A percentile compares a stretch with the other conserved stretches of the same genome.
These are phyloP conservation scores for Eucalyptus rudis DNA, from an alignment of 345 rosid genomes.

Conservation along the genomic window DNA sequence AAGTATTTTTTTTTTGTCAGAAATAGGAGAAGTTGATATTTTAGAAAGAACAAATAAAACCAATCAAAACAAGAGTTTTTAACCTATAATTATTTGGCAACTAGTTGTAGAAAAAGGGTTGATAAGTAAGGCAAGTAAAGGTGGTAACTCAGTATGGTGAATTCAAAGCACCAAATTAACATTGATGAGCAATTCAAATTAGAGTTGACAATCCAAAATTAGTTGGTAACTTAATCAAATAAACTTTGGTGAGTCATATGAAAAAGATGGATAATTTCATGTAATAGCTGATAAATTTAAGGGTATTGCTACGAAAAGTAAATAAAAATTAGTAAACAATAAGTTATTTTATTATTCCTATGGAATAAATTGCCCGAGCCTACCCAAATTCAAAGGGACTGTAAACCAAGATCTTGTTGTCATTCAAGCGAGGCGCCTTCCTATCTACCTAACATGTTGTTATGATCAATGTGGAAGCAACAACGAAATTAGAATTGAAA, in stretches of 20 bases:
- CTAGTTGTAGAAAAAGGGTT: background rate
- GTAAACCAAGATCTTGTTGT: background rate
- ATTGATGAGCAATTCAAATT: background rate
- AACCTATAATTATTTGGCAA: background rate
- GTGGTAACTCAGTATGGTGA: background rate
- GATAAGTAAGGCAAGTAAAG: background rate
- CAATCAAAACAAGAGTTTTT: background rate
- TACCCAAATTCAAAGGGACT: background rate
- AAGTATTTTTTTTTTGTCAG: too few species aligned
- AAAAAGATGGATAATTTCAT: too few species aligned
- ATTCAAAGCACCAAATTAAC: background rate
- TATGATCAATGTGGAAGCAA: background rate
- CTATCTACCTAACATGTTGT: background rate
- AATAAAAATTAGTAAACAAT: too few species aligned
- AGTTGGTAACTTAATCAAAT: too few species aligned
- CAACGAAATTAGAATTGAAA: accelerated
- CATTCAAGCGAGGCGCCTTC: background rate
- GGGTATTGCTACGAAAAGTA: too few species aligned
- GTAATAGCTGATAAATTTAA: too few species aligned
- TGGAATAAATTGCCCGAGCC: background rate
- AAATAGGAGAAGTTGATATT: background rate
- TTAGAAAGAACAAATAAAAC: too few species aligned
- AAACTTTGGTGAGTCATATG: too few species aligned
- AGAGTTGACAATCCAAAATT: background rate
- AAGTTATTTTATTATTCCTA: background rate